These are phyloP conservation scores for Puccinia coronata DNA, from an alignment of 1,284 basidiomycete genomes.

Conservation along the genomic window DNA sequence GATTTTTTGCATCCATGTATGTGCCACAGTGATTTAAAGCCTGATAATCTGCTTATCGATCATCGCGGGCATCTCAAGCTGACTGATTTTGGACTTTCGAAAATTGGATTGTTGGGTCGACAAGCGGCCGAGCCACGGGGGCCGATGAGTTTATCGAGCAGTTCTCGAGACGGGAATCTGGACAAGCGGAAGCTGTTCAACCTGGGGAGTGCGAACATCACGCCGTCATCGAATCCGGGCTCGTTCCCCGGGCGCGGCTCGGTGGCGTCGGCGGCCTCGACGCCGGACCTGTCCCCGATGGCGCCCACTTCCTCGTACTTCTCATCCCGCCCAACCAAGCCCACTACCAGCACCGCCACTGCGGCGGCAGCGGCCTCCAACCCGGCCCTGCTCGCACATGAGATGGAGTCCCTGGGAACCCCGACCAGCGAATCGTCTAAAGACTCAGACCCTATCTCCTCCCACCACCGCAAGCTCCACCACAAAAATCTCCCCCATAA, in stretches of 20 bases:
- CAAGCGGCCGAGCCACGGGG: conserved; percentile 73
- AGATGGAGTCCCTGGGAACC: background rate
- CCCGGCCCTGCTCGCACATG: background rate
- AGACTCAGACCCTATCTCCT: conserved; percentile 13
- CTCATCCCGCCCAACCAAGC: background rate
- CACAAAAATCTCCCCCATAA: too few relatives aligned
- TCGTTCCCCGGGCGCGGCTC: background rate
- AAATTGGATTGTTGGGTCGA: conserved; percentile 93
- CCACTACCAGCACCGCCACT: background rate
- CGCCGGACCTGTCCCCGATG: conserved; percentile 38
- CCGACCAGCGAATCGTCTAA: conserved; percentile 30
- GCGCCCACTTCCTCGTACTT: conserved; percentile 37
- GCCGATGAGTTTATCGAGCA: conserved; percentile 63
- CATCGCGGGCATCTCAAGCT: conserved; percentile 93
- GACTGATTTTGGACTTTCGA: conserved; percentile 95
- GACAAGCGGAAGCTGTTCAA: conserved; percentile 60
- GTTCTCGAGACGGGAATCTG: conserved; percentile 61
- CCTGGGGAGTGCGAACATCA: background rate
- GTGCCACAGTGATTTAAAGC: conserved; percentile 94
- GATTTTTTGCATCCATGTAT: too few relatives aligned
- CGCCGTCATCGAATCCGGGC: background rate
- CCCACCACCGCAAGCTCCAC: background rate
- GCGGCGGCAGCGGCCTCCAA: background rate
- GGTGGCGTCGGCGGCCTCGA: conserved; percentile 19
- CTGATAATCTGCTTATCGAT: conserved; percentile 96